Evolutionary conservation across 305 asterid genomes (phyloP), one percentile per base, ranked within the genome.

Genomic region (Fraxinus ornus): DNA sequence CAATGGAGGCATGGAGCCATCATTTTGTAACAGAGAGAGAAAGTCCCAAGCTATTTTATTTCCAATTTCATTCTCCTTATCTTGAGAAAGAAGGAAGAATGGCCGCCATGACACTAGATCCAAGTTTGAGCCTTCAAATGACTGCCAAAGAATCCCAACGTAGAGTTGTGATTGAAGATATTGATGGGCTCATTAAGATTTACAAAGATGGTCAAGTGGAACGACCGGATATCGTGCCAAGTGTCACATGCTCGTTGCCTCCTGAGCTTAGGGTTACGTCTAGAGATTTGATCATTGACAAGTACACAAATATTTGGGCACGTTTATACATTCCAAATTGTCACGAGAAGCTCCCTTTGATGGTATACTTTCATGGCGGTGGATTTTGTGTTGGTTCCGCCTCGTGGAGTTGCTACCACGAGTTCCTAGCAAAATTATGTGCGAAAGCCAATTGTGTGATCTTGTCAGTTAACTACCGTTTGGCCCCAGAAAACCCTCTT

Each of bases 341-440:
- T 17, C 81, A 32, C 4, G 84, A 82, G 3, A 74, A 80, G 49
- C 86, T 87, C 28, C 95, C 97, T 21, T 32, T 94, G 37, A 55
- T 94, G 1, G 81, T 92, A 4, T 94, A 93, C 87, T 94, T 92
- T 73, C 97, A 92, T 81, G 97, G 97, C 0, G 97, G 97, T 78
- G 97, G 97, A 30, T 93, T 94, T 79, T 94, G 98, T 73, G 97
- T 94, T 19, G 98, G 97, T 21, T 88, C 97, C 39, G 88, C 97
- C 19, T 89, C 95, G 15, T 93, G 97, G 97, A 83, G 81, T 62
- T 93, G 96, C 83, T 94, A 93, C 88, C 97, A 93, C 71, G 92
- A 93, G 5, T 92, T 93, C 84, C 89, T 94, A 0, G 89, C 93
- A 2, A 92, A 85, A 41, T 73, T 94, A 32, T 85, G 95, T 47